These are phyloP conservation scores for Scleroderma bovista DNA, from an alignment of 768 basidiomycete genomes.

Conservation along the genomic window DNA sequence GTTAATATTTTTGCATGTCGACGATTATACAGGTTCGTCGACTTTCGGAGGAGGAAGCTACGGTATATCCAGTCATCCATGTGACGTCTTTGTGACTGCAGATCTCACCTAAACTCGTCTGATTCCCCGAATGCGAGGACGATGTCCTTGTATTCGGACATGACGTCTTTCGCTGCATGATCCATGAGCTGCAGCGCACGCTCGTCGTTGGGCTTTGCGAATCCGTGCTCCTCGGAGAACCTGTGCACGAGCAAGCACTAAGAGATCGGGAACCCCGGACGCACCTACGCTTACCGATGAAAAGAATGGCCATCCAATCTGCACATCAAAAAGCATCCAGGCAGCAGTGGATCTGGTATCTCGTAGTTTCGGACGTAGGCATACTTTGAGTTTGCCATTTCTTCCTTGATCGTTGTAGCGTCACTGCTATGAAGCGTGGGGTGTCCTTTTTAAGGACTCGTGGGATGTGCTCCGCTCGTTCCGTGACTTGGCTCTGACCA, in stretches of 20 bases:
- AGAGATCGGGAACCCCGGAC: not conserved
- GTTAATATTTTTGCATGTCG: slow-evolving; percentile 83
- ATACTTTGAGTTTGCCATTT: slow-evolving; percentile 91
- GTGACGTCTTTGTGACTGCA: not conserved
- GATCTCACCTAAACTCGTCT: slow-evolving; percentile 85
- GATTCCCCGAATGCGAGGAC: slow-evolving; percentile 92
- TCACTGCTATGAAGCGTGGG: too few species aligned
- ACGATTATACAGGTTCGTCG: slow-evolving; percentile 76
- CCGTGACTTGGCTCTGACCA: not conserved
- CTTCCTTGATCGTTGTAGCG: too few species aligned
- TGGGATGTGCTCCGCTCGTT: not conserved
- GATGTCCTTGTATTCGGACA: slow-evolving; percentile 81
- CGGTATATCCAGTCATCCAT: not conserved
- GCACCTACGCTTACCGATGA: slow-evolving; percentile 67
- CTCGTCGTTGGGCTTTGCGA: slow-evolving; percentile 88
- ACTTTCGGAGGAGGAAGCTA: slow-evolving; percentile 83
- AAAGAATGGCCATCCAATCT: slow-evolving; percentile 93
- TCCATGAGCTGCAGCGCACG: slow-evolving; percentile 91
- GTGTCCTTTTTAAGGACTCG: not conserved
- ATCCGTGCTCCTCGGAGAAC: slow-evolving; percentile 78
- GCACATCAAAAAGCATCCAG: slow-evolving; percentile 76
- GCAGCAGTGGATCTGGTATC: slow-evolving; percentile 80
- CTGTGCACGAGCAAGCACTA: slow-evolving; percentile 33
- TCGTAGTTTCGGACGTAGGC: slow-evolving; percentile 90
- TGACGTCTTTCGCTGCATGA: slow-evolving; percentile 71